These are phyloP conservation scores for Blastobotrys attinorum DNA, from an alignment of 805 yeast species.

Conservation along the genomic window DNA sequence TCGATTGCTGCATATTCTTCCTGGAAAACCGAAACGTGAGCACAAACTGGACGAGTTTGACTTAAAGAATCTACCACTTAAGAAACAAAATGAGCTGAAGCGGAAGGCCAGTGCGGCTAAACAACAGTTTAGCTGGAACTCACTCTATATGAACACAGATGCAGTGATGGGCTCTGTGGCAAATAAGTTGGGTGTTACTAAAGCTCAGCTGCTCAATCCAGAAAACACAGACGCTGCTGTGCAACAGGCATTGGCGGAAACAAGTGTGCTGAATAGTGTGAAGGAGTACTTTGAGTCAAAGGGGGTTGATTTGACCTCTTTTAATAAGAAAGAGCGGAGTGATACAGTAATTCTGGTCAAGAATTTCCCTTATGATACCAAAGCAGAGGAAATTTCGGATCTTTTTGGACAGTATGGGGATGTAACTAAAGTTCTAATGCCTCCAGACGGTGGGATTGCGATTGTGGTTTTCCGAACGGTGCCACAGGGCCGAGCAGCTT, in stretches of 20 bases:
- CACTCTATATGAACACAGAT: slow-evolving; percentile 81
- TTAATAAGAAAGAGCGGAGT: slow-evolving; percentile 60
- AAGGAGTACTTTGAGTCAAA: slow-evolving; percentile 76
- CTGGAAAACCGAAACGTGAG: slow-evolving; percentile 75
- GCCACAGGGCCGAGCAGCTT: slow-evolving; percentile 83
- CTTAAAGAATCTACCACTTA: slow-evolving; percentile 80
- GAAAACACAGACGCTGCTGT: slow-evolving; percentile 84
- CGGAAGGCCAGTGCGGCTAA: slow-evolving; percentile 78
- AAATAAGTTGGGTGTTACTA: slow-evolving; percentile 67
- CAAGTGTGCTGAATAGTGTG: slow-evolving; percentile 88
- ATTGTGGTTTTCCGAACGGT: slow-evolving; percentile 80
- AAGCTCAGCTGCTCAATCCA: slow-evolving; percentile 80
- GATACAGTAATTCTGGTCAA: slow-evolving; percentile 77
- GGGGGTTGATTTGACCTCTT: slow-evolving; percentile 76
- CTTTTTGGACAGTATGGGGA: slow-evolving; percentile 76
- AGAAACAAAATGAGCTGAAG: slow-evolving; percentile 81
- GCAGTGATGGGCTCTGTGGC: slow-evolving; percentile 92
- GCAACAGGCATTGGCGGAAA: slow-evolving; percentile 95
- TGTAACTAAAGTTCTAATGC: slow-evolving; percentile 74
- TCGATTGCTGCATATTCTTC: slow-evolving; percentile 78
- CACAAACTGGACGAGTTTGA: slow-evolving; percentile 88
- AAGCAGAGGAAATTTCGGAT: slow-evolving; percentile 71
- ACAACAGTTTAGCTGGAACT: slow-evolving; percentile 90
- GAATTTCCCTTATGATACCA: slow-evolving; percentile 86
- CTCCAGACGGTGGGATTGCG: slow-evolving; percentile 95